These are phyloP conservation scores for Lizonia empirigonia DNA, from an alignment of 2,329 filamentous ascomycete species.

Conservation along the genomic window DNA sequence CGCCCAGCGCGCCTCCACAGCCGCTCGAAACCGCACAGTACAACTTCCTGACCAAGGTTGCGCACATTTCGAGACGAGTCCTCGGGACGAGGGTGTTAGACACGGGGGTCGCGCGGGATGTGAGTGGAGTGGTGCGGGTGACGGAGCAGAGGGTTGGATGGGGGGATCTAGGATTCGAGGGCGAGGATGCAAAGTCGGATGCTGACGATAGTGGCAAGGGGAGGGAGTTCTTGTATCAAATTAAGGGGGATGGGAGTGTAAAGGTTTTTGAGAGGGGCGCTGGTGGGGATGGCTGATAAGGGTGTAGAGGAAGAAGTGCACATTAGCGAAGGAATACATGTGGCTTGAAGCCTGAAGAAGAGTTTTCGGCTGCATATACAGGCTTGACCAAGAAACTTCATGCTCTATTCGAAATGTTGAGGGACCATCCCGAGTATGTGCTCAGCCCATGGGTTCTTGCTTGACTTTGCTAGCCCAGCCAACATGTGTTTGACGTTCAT, in stretches of 20 bases:
- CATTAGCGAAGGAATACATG: too few relatives aligned
- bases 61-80: constrained; percentile 75
- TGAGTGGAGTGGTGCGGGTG: constrained; percentile 84
- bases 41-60: constrained; percentile 70
- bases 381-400: too few relatives aligned
- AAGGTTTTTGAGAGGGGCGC: constrained; percentile 83
- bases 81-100: constrained; percentile 77
- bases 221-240: constrained; percentile 79
- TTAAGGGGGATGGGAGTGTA: constrained; percentile 77
- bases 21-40: constrained; percentile 42
- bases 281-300: constrained; percentile 27
- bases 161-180: constrained; percentile 34
- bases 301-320: not conserved
- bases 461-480: too few relatives aligned
- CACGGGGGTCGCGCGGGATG: constrained; percentile 86
- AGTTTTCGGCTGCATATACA: too few relatives aligned
- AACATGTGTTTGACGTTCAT: too few relatives aligned
- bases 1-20: constrained; percentile 47
- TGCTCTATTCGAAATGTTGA: too few relatives aligned
- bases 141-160: constrained; percentile 55
- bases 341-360: too few relatives aligned
- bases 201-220: constrained; percentile 49
- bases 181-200: constrained; percentile 34
- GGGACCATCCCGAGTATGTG: too few relatives aligned
- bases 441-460: too few relatives aligned